phyloP scores from a whole-genome alignment of 768 basidiomycete species.

The Russula brevipes region DNA sequence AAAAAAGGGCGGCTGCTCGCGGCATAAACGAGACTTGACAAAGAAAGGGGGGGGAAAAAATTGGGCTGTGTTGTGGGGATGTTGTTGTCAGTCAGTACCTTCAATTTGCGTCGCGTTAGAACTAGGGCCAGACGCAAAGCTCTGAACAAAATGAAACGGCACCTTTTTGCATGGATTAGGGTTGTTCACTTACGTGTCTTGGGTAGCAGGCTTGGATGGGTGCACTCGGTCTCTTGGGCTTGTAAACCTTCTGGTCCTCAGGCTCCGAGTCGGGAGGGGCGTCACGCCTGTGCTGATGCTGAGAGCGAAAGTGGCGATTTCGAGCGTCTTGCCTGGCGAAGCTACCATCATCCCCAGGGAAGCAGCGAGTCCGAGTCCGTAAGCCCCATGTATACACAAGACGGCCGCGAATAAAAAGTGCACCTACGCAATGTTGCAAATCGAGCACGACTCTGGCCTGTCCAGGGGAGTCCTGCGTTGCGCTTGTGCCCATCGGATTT shows the following conservation, averaged over 20 bases:
- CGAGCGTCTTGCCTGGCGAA: slow-evolving; percentile 22
- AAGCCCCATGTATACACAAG: too few species aligned
- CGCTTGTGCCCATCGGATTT: slow-evolving; percentile 22
- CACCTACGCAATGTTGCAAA: slow-evolving; percentile 20
- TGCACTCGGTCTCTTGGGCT: slow-evolving; percentile 6
- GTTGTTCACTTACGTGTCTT: slow-evolving; percentile 15
- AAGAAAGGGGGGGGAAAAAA: not conserved
- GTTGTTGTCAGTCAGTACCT: slow-evolving; percentile 2
- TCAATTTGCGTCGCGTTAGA: not conserved
- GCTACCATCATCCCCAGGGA: not conserved
- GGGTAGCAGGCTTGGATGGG: slow-evolving; percentile 13
- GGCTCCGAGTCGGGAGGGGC: not conserved
- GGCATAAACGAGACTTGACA: not conserved
- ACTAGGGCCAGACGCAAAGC: not conserved
- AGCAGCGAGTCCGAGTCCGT: too few species aligned
- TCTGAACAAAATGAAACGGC: not conserved
- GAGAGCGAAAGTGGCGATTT: slow-evolving; percentile 21
- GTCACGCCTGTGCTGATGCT: slow-evolving; percentile 10
- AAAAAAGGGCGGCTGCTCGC: not conserved
- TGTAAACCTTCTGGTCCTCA: not conserved
- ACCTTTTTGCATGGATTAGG: slow-evolving; percentile 6
- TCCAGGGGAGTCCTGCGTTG: slow-evolving; percentile 16
- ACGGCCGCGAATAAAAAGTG: not conserved
- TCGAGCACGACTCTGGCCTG: slow-evolving; percentile 15
- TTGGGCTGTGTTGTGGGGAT: not conserved